phyloP scores from a whole-genome alignment of 2,329 filamentous ascomycete species.

The Aspergillus sp. region DNA sequence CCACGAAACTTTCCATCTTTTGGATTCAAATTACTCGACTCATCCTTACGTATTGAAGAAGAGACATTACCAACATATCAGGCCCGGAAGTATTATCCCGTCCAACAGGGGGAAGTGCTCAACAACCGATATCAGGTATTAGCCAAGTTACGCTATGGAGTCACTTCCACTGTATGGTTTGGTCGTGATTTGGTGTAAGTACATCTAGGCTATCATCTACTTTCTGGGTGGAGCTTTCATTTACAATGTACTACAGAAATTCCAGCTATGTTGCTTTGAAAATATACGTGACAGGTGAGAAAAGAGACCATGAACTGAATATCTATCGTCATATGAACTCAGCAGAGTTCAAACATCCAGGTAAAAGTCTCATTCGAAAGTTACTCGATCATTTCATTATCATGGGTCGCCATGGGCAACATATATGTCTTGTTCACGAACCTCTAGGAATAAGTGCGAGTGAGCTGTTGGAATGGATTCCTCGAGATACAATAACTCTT shows the following conservation, averaged over 20 bases:
- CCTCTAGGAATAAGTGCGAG: background rate
- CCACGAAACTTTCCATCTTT: conserved; percentile 13
- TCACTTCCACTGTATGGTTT: conserved; percentile 31
- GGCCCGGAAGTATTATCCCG: conserved; percentile 24
- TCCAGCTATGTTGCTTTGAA: background rate
- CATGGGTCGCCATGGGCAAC: conserved; percentile 1
- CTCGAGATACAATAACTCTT: background rate
- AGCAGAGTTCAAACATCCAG: background rate
- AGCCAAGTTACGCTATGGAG: conserved; percentile 31
- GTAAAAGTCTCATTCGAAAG: background rate
- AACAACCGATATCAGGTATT: conserved; percentile 27
- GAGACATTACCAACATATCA: conserved; percentile 22
- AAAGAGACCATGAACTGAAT: background rate
- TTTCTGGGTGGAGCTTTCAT: background rate
- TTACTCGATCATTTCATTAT: background rate
- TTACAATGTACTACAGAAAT: background rate
- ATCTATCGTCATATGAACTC: background rate
- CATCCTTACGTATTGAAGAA: conserved; percentile 20
- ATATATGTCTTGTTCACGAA: conserved; percentile 4
- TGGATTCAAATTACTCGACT: conserved; percentile 13
- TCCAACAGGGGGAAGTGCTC: conserved; percentile 20
- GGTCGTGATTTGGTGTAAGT: conserved; percentile 19
- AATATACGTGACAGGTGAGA: background rate
- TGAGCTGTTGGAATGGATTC: background rate
- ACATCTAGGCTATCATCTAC: background rate